Base-by-base conservation (phyloP, 345 rosid species). In the Psidium guajava region DNA sequence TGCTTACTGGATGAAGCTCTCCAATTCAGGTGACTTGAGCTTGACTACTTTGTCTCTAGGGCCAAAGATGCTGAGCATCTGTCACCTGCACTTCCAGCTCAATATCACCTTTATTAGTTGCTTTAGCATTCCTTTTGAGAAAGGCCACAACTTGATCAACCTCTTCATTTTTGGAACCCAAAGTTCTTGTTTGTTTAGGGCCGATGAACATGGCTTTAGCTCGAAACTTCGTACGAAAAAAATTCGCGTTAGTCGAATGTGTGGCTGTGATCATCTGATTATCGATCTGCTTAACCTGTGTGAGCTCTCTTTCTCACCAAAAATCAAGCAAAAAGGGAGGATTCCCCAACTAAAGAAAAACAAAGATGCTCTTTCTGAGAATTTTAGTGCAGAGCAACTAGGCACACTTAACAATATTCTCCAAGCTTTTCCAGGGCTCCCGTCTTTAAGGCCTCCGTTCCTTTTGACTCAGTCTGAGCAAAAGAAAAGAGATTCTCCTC, bases 51-150 rank as follows among this genome's bases (percentile, higher is more conserved):
- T 9, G 47, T 85, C 59, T 49, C 56, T 50, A 24, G 24, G n/a
- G 57, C 86, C 55, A 83, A 53, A 84, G 49, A 52, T 57, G 51
- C 74, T 49, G 61, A 83, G 88, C 86, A 86, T 89, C 87, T 85
- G 53, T 87, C 89, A 86, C 57, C 86, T 64, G 84, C 83, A 83
- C 87, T 85, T 86, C 53, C 84, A 82, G 88, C 86, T 87, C 59
- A 75, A 83, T 42, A 27, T 44, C 22, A 64, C 52, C 88, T 85
- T 89, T 87, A 75, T 52, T 32, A 82, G 84, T 84, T 84, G 58
- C 82, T 81, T 59, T 86, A 81, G 84, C 82, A 32, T 51, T 53
- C 77, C 51, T 84, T 58, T 81, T 40, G 15, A 9, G 21, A 13
- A 74, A 47, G 54, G 42, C 28, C 20, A 25, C 50, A 3, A 13